Percentiles rank a stretch among this genome's conserved stretches.
Evolutionary conservation across 371 early-diverging fungal genomes (phyloP).

Genomic region (Apophysomyces ossiformis): DNA sequence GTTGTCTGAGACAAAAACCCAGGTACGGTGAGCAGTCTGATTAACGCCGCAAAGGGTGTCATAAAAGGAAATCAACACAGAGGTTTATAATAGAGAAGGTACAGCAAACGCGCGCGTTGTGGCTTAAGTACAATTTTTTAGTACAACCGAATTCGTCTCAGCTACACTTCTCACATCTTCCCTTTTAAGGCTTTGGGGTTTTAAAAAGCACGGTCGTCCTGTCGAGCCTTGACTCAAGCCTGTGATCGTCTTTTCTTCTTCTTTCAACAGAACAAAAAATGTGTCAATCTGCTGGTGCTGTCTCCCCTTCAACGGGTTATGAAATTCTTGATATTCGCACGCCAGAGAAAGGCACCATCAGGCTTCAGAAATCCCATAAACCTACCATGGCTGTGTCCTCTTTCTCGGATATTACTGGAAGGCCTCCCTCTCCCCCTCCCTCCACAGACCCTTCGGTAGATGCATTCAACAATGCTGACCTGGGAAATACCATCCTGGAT

Average conservation of each 20-base stretch:
- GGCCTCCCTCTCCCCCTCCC: slow-evolving; percentile 37
- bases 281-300: neutral
- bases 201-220: too few species aligned
- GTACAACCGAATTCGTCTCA: too few species aligned
- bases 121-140: too few species aligned
- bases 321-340: slow-evolving; percentile 45
- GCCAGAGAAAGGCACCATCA: slow-evolving; percentile 13
- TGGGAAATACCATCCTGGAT: slow-evolving; percentile 54
- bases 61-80: too few species aligned
- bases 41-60: too few species aligned
- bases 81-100: too few species aligned
- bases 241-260: slow-evolving; percentile 2
- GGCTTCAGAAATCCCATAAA: slow-evolving; percentile 8
- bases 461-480: slow-evolving; percentile 44
- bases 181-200: too few species aligned
- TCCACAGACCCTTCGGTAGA: slow-evolving; percentile 33
- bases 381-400: neutral
- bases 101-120: too few species aligned
- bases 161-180: too few species aligned
- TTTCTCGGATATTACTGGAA: neutral
- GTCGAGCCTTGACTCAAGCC: neutral
- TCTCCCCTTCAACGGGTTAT: slow-evolving; percentile 39
- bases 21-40: too few species aligned
- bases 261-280: slow-evolving; percentile 27
- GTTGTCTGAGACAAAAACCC: too few species aligned